Conservation (phyloP, 371 early-diverging fungal species). For the Syncephalis fuscata region DNA sequence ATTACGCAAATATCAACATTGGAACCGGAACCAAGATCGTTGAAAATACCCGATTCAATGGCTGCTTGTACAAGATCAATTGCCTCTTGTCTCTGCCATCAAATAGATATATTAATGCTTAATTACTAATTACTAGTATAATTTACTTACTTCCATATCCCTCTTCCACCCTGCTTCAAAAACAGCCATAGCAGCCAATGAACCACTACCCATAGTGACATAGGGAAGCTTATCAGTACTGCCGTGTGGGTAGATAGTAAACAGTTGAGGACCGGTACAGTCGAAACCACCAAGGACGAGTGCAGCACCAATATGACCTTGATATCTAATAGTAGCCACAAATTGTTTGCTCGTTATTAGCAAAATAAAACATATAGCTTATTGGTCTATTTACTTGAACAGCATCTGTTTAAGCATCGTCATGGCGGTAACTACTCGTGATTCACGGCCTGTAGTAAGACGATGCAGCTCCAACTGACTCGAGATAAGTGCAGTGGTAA, state of each 20-base stretch:
- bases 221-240: slow-evolving; percentile 91
- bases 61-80: slow-evolving; percentile 88
- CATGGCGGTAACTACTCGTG: slow-evolving; percentile 89
- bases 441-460: slow-evolving; percentile 73
- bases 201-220: slow-evolving; percentile 97
- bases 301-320: slow-evolving; percentile 96
- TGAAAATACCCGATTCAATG: slow-evolving; percentile 97
- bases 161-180: slow-evolving; percentile 84
- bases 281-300: slow-evolving; percentile 97
- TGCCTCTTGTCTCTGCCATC: slow-evolving; percentile 71
- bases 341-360: not conserved
- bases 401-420: slow-evolving; percentile 94
- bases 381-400: slow-evolving; percentile 40
- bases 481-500: slow-evolving; percentile 85
- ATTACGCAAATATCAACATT: slow-evolving; percentile 96
- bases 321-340: slow-evolving; percentile 45
- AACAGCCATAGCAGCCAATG: slow-evolving; percentile 94
- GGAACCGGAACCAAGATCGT: slow-evolving; percentile 98
- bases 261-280: slow-evolving; percentile 81
- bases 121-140: not conserved
- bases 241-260: slow-evolving; percentile 95
- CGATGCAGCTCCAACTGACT: slow-evolving; percentile 89
- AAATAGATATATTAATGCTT: not conserved
- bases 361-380: not conserved
- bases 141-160: slow-evolving; percentile 49